Percentiles rank a stretch among this genome's conserved stretches.
phyloP scores from a whole-genome alignment of 768 basidiomycete genomes.

The Pisolithus orientalis region DNA sequence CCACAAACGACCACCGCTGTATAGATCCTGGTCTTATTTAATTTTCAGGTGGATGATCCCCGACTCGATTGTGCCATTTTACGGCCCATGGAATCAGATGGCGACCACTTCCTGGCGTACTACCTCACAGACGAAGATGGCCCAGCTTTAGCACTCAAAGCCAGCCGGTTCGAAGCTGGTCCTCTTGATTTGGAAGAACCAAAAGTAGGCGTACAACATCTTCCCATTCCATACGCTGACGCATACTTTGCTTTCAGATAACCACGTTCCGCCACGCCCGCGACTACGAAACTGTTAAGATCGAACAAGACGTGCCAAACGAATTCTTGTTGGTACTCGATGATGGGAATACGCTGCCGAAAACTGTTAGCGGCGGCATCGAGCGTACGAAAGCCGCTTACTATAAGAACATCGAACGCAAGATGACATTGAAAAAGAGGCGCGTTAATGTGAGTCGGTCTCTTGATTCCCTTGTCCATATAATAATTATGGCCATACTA shows the following conservation, averaged over 20 bases:
- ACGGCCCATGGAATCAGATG: slow-evolving; percentile 82
- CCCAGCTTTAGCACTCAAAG: slow-evolving; percentile 60
- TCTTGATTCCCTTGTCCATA: background rate
- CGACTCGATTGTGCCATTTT: slow-evolving; percentile 81
- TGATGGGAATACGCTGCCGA: slow-evolving; percentile 40
- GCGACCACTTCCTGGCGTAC: slow-evolving; percentile 83
- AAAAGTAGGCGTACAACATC: slow-evolving; percentile 37
- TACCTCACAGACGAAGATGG: slow-evolving; percentile 77
- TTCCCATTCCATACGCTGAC: background rate
- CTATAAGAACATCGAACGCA: slow-evolving; percentile 85
- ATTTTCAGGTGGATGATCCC: slow-evolving; percentile 61
- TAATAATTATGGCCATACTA: slow-evolving; percentile 20
- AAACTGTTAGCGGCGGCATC: slow-evolving; percentile 31
- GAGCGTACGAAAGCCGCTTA: slow-evolving; percentile 63
- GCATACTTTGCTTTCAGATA: slow-evolving; percentile 33
- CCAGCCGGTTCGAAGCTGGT: slow-evolving; percentile 37
- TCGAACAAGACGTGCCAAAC: slow-evolving; percentile 81
- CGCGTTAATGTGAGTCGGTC: slow-evolving; percentile 58
- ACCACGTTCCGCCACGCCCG: slow-evolving; percentile 72
- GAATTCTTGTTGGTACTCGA: slow-evolving; percentile 77
- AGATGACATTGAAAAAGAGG: slow-evolving; percentile 83
- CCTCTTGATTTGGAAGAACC: slow-evolving; percentile 46
- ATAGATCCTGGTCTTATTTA: background rate
- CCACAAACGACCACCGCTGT: background rate
- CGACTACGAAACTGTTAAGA: slow-evolving; percentile 83